phyloP scores from a whole-genome alignment of 2,329 filamentous ascomycete genomes.

The Aureobasidium lini region DNA sequence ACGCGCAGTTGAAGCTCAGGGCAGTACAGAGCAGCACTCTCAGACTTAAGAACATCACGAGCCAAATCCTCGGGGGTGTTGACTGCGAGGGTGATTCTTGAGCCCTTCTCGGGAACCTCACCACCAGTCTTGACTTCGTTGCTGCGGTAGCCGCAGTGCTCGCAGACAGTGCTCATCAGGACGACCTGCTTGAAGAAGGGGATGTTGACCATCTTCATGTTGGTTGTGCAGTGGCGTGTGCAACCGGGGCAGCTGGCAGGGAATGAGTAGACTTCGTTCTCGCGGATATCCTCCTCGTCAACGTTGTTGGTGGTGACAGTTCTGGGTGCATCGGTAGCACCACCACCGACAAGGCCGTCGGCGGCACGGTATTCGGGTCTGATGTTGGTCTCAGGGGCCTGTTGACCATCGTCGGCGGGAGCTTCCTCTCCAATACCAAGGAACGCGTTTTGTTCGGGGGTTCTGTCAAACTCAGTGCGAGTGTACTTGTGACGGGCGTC shows the following conservation, averaged over 20 bases:
- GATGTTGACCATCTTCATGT: constrained; percentile 99
- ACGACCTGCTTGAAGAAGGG: constrained; percentile 97
- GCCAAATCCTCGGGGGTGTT: constrained; percentile 65
- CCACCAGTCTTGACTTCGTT: constrained; percentile 98
- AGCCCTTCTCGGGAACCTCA: constrained; percentile 77
- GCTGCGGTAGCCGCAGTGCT: constrained; percentile 79
- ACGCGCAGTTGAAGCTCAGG: constrained; percentile 81
- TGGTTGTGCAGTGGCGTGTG: constrained; percentile 74
- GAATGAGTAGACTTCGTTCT: constrained; percentile 89
- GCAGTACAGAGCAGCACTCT: constrained; percentile 80
- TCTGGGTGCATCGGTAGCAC: neutral
- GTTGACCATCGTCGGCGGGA: constrained; percentile 21
- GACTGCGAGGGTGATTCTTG: constrained; percentile 72
- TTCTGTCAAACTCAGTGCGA: constrained; percentile 76
- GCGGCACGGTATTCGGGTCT: constrained; percentile 46
- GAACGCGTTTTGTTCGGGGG: constrained; percentile 74
- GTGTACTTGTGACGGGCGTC: constrained; percentile 82
- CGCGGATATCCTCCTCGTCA: constrained; percentile 61
- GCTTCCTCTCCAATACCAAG: constrained; percentile 60
- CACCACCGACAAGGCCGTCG: constrained; percentile 22
- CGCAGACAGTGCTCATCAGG: constrained; percentile 88
- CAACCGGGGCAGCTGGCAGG: constrained; percentile 89
- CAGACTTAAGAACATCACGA: constrained; percentile 91
- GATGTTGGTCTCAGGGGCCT: constrained; percentile 50
- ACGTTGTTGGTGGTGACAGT: constrained; percentile 32